Percentiles rank a stretch among this genome's conserved stretches.
Conservation (phyloP, 1,284 basidiomycete species). For the Puccinia polysora region DNA sequence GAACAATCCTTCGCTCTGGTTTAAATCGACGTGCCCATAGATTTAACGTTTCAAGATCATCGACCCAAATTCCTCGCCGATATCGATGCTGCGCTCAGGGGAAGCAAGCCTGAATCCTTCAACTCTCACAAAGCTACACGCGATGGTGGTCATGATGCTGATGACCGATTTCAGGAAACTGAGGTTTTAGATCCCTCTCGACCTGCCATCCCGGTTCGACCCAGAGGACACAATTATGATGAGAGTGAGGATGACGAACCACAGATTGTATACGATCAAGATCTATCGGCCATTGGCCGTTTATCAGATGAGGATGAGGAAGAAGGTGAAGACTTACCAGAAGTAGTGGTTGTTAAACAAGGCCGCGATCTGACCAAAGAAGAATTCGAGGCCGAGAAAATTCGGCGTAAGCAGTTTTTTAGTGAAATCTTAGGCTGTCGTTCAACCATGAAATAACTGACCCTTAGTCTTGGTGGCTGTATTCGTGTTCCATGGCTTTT, state of each 20-base stretch:
- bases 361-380: slow-evolving; percentile 35
- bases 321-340: slow-evolving; percentile 29
- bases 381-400: slow-evolving; percentile 40
- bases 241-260: slow-evolving; percentile 19
- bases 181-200: slow-evolving; percentile 41
- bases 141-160: background rate
- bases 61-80: slow-evolving; percentile 41
- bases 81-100: slow-evolving; percentile 35
- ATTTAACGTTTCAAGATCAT: slow-evolving; percentile 41
- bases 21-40: slow-evolving; percentile 16
- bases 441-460: too few species aligned
- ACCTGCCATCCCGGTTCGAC: slow-evolving; percentile 36
- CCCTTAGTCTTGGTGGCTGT: too few species aligned
- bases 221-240: slow-evolving; percentile 9
- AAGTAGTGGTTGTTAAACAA: slow-evolving; percentile 37
- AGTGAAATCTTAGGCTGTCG: background rate
- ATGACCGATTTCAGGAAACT: slow-evolving; percentile 16
- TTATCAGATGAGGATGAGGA: slow-evolving; percentile 39
- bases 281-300: slow-evolving; percentile 16
- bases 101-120: background rate
- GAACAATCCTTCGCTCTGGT: slow-evolving; percentile 18
- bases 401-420: slow-evolving; percentile 25
- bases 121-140: background rate
- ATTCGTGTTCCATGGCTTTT: background rate
- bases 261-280: slow-evolving; percentile 25